A percentile compares a stretch with the other conserved stretches of the same genome.
These are phyloP conservation scores for Picea sitchensis DNA, from an alignment of 75 land plant species.

Conservation along the genomic window DNA sequence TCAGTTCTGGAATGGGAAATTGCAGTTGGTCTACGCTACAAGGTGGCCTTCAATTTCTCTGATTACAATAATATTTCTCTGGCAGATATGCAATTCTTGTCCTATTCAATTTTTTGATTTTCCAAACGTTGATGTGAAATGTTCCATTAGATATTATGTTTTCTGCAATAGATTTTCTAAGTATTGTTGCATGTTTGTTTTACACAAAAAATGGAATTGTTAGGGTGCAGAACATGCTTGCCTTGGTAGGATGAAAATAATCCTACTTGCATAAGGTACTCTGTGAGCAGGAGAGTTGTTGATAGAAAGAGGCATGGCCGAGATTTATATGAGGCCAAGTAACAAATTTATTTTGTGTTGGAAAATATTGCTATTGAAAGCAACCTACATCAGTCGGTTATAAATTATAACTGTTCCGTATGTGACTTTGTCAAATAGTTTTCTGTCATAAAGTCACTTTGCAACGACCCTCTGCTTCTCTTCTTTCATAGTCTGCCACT, in stretches of 20 bases:
- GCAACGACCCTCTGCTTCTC: too few relatives aligned
- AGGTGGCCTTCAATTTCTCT: conserved; percentile 47
- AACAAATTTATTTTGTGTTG: background rate
- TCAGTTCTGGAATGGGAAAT: conserved; percentile 98
- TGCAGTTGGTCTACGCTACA: conserved; percentile 74
- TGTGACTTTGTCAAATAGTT: background rate
- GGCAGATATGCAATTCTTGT: conserved; percentile 2
- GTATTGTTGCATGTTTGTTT: conserved; percentile 3
- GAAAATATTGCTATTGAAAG: background rate
- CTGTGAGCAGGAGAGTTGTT: background rate
- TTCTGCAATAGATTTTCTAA: background rate
- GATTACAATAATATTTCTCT: background rate
- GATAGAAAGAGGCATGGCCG: too few relatives aligned
- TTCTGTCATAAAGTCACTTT: background rate
- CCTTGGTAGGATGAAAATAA: background rate
- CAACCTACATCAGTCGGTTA: background rate
- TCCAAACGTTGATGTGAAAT: background rate
- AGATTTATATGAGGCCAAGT: too few relatives aligned
- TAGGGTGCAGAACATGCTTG: background rate
- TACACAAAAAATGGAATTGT: background rate
- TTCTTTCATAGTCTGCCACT: too few relatives aligned
- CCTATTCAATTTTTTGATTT: background rate
- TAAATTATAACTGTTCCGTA: background rate
- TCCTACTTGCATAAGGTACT: background rate
- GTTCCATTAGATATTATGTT: background rate